Conservation (phyloP, 2,329 filamentous ascomycete genomes). For the Cercospora janseana region DNA sequence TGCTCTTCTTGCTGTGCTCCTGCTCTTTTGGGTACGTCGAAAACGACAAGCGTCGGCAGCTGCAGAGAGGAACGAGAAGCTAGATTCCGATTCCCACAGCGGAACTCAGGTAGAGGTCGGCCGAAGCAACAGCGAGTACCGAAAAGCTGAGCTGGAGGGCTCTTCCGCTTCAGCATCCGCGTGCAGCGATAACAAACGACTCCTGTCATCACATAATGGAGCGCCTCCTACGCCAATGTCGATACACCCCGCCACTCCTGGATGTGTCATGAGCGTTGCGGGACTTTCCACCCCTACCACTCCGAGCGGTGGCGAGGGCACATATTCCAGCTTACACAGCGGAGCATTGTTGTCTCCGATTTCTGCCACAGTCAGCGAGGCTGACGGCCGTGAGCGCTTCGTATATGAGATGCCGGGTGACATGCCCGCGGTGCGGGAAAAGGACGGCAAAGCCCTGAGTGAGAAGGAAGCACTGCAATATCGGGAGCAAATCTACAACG, state of each 20-base stretch:
- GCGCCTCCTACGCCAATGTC: conserved; percentile 17
- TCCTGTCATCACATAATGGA: conserved; percentile 24
- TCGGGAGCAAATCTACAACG: conserved; percentile 48
- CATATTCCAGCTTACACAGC: conserved; percentile 29
- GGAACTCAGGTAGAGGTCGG: conserved; percentile 11
- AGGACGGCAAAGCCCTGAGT: conserved; percentile 46
- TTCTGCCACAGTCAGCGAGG: conserved; percentile 28
- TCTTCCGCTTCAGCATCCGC: conserved; percentile 19
- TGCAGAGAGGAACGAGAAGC: conserved; percentile 14
- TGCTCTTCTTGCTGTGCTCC: conserved; percentile 33
- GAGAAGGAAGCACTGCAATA: conserved; percentile 51
- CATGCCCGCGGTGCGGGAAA: conserved; percentile 54
- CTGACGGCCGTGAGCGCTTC: conserved; percentile 30
- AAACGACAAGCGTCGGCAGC: conserved; percentile 15
- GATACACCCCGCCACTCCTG: conserved; percentile 13
- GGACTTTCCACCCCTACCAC: conserved; percentile 21
- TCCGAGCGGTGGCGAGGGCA: conserved; percentile 30
- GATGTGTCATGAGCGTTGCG: conserved; percentile 21
- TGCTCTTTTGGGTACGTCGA: conserved; percentile 37
- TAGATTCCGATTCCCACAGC: conserved; percentile 1
- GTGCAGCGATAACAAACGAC: conserved; percentile 25
- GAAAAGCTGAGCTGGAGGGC: conserved; percentile 48
- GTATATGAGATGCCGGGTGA: conserved; percentile 56
- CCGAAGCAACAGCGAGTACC: conserved; percentile 36
- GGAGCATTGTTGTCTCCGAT: conserved; percentile 27